Conservation (phyloP, 495 filamentous ascomycete species). For the Collariella sp. region DNA sequence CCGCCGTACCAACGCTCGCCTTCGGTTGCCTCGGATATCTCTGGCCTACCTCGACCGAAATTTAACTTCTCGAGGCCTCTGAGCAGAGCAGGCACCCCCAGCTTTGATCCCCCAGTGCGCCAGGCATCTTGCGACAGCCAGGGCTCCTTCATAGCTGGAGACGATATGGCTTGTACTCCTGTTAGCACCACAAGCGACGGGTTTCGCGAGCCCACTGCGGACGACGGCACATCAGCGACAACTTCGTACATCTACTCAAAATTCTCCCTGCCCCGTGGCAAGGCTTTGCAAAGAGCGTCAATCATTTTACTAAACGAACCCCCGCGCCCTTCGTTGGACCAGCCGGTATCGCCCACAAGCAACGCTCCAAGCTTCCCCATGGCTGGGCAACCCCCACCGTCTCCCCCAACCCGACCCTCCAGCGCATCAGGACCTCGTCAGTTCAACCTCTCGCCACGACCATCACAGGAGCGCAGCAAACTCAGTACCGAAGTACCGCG, state of each 20-base stretch:
- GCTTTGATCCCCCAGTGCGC: constrained; percentile 47
- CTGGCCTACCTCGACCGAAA: constrained; percentile 56
- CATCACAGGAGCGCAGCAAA: constrained; percentile 39
- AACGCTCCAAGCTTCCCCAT: constrained; percentile 30
- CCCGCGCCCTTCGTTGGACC: constrained; percentile 53
- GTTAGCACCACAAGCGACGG: constrained; percentile 56
- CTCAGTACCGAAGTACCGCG: constrained; percentile 34
- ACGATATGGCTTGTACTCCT: constrained; percentile 54
- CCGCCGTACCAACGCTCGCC: constrained; percentile 59
- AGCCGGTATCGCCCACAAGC: constrained; percentile 41
- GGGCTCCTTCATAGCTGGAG: constrained; percentile 49
- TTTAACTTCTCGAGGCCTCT: constrained; percentile 92
- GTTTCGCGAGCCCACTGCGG: constrained; percentile 38
- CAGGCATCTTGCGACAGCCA: constrained; percentile 55
- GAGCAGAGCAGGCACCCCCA: constrained; percentile 66
- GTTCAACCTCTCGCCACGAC: constrained; percentile 30
- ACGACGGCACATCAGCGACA: constrained; percentile 37
- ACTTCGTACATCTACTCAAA: constrained; percentile 78
- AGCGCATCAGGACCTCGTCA: constrained; percentile 39
- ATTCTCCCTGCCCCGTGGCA: constrained; percentile 73
- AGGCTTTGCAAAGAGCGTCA: constrained; percentile 60
- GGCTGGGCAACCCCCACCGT: constrained; percentile 43
- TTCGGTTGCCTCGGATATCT: constrained; percentile 70
- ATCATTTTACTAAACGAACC: constrained; percentile 55
- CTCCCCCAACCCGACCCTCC: constrained; percentile 43